These are phyloP conservation scores for Candida palmyrensis DNA, from an alignment of 805 yeast species.

Conservation along the genomic window DNA sequence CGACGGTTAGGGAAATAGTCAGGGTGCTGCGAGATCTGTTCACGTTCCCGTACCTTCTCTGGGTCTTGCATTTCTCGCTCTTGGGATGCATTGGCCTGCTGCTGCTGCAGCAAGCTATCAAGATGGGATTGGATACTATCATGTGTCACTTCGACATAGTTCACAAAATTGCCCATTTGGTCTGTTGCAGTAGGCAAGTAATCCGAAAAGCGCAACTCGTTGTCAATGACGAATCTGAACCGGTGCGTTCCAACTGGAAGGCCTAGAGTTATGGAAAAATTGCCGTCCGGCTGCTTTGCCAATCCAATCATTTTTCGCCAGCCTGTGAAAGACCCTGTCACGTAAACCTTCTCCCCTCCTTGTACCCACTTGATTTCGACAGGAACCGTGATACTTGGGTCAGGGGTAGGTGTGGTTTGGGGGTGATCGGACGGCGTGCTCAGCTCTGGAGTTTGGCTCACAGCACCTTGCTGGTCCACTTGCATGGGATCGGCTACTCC, in stretches of 20 bases:
- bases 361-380: slow-evolving; percentile 87
- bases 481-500: slow-evolving; percentile 17
- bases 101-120: slow-evolving; percentile 15
- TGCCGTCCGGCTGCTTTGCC: slow-evolving; percentile 47
- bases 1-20: slow-evolving; percentile 16
- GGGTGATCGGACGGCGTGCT: not conserved
- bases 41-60: too few species aligned
- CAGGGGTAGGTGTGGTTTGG: slow-evolving; percentile 12
- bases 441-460: slow-evolving; percentile 8
- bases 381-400: slow-evolving; percentile 35
- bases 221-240: slow-evolving; percentile 89
- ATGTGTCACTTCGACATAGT: slow-evolving; percentile 74
- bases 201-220: slow-evolving; percentile 85
- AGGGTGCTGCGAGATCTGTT: slow-evolving; percentile 7
- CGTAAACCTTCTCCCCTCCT: slow-evolving; percentile 94
- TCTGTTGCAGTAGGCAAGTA: slow-evolving; percentile 95
- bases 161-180: slow-evolving; percentile 92
- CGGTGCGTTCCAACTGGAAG: slow-evolving; percentile 90
- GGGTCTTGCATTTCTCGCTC: slow-evolving; percentile 3
- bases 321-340: slow-evolving; percentile 95
- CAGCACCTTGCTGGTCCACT: slow-evolving; percentile 10
- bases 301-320: slow-evolving; percentile 98
- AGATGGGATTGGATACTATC: slow-evolving; percentile 29
- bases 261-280: slow-evolving; percentile 64
- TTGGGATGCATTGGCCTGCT: slow-evolving; percentile 7